Evolutionary conservation across 2,329 filamentous ascomycete genomes (phyloP).

Genomic region (Alternaria viburni): DNA sequence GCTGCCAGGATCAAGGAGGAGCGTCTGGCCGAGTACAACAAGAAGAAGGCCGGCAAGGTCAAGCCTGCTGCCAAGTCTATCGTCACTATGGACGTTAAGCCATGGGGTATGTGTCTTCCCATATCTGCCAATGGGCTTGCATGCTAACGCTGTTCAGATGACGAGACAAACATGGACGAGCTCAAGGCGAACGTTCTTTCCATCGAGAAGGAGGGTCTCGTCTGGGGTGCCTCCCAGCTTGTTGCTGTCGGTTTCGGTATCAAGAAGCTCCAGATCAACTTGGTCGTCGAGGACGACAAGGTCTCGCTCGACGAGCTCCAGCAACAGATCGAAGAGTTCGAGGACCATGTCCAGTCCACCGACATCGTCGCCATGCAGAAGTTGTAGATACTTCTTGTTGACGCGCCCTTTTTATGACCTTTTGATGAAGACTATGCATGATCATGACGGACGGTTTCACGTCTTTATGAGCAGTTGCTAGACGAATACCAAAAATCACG

Average conservation of each 20-base stretch:
- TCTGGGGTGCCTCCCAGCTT: constrained; percentile 92
- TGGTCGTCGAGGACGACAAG: constrained; percentile 98
- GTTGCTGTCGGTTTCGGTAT: constrained; percentile 95
- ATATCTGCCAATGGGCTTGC: background rate
- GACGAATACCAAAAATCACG: constrained; percentile 34
- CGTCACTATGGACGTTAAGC: constrained; percentile 96
- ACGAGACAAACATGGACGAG: constrained; percentile 89
- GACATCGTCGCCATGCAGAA: constrained; percentile 73
- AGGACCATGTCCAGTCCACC: constrained; percentile 95
- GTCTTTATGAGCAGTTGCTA: constrained; percentile 43
- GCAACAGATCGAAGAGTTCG: constrained; percentile 81
- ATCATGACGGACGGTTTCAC: constrained; percentile 38
- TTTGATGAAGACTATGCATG: constrained; percentile 22
- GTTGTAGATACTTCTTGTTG: constrained; percentile 40
- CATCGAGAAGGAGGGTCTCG: constrained; percentile 91
- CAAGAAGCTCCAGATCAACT: constrained; percentile 98
- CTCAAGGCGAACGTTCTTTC: constrained; percentile 80
- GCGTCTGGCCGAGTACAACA: constrained; percentile 89
- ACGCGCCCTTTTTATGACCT: constrained; percentile 9
- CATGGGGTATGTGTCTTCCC: constrained; percentile 78
- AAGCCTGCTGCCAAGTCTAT: constrained; percentile 96
- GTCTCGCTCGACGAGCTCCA: constrained; percentile 85
- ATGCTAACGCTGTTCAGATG: constrained; percentile 62
- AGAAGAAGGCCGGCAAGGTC: constrained; percentile 94
- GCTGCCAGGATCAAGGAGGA: constrained; percentile 83